Conservation (phyloP, 148 eudicot species). For the Camellia japonica region DNA sequence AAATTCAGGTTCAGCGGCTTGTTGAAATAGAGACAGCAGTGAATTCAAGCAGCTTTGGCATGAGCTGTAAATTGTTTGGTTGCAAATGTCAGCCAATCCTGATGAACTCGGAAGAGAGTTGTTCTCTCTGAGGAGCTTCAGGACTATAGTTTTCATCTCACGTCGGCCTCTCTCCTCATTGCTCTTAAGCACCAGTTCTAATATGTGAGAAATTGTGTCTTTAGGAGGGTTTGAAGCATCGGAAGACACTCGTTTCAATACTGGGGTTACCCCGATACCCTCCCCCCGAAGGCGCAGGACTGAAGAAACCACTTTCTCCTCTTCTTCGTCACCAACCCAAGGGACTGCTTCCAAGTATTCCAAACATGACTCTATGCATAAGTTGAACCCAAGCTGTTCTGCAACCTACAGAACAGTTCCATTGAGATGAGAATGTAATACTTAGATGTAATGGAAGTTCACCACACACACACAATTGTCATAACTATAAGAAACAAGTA, state of each 20-base stretch:
- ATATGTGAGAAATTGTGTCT: constrained; percentile 72
- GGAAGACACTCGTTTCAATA: constrained; percentile 74
- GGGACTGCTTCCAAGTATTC: constrained; percentile 94
- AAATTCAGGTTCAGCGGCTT: constrained; percentile 50
- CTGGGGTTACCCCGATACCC: constrained; percentile 54
- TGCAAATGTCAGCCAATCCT: constrained; percentile 53
- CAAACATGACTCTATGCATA: constrained; percentile 69
- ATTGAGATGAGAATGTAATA: background rate
- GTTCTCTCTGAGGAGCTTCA: constrained; percentile 78
- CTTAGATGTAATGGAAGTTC: no score
- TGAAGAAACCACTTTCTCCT: constrained; percentile 82
- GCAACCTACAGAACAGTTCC: constrained; percentile 54
- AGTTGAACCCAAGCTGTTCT: constrained; percentile 60
- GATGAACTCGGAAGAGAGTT: constrained; percentile 40
- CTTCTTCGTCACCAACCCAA: constrained; percentile 98
- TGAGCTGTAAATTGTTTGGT: constrained; percentile 61
- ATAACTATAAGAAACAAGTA: no score
- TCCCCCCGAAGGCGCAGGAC: constrained; percentile 60
- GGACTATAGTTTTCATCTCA: constrained; percentile 83
- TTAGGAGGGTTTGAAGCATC: constrained; percentile 49
- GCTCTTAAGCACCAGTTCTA: constrained; percentile 85
- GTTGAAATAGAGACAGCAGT: constrained; percentile 43
- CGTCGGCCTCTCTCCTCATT: constrained; percentile 79
- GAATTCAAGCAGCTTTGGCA: constrained; percentile 57
- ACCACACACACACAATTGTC: no score